phyloP scores from a whole-genome alignment of 164 flowering plant species.

The Chimonanthus praecox region DNA sequence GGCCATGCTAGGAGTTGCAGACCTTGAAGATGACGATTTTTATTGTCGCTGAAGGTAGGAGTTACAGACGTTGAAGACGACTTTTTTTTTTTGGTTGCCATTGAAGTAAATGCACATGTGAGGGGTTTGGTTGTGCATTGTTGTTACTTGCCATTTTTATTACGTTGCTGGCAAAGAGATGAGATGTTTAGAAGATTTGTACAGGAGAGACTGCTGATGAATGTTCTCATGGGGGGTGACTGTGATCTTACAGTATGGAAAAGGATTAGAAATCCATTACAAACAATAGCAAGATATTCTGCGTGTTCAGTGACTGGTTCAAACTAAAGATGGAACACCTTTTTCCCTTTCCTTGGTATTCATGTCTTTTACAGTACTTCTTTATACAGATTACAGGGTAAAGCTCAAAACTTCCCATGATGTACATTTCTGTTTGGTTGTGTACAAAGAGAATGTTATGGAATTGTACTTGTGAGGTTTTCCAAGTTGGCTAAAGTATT shows the following conservation, averaged over 20 bases:
- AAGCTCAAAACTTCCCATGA: too few relatives aligned
- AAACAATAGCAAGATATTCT: not conserved
- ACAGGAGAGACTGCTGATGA: not conserved
- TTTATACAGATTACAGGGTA: too few relatives aligned
- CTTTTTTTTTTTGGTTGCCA: too few relatives aligned
- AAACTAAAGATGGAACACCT: not conserved
- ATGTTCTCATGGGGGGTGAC: not conserved
- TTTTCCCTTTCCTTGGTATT: not conserved
- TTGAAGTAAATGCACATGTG: not conserved
- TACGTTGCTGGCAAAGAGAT: not conserved
- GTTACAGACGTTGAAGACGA: too few relatives aligned
- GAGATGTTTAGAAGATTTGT: not conserved
- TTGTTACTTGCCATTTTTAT: not conserved
- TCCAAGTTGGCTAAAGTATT: too few relatives aligned
- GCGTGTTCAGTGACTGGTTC: not conserved
- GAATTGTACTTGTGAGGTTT: too few relatives aligned
- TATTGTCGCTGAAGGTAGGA: not conserved
- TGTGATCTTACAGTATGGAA: not conserved
- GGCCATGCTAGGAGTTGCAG: slow-evolving; percentile 89
- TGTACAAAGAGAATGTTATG: too few relatives aligned
- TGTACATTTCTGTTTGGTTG: too few relatives aligned
- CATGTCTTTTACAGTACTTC: too few relatives aligned
- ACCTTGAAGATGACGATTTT: slow-evolving; percentile 59
- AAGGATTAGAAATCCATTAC: not conserved
- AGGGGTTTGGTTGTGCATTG: not conserved